phyloP scores from a whole-genome alignment of 1,139 yeast species.

The Spathaspora sp. region DNA sequence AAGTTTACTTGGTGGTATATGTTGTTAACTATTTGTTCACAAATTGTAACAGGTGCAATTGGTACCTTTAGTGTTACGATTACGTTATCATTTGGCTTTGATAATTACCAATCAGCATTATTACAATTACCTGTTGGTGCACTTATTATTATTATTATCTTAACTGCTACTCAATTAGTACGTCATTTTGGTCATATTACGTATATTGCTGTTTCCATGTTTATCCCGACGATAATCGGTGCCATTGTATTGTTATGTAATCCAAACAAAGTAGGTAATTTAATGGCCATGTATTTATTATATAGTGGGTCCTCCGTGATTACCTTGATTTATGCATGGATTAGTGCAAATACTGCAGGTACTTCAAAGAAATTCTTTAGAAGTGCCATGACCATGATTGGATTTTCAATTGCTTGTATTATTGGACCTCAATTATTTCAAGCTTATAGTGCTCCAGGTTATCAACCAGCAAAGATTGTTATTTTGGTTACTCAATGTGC shows the following conservation, averaged over 20 bases:
- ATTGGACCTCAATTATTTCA: slow-evolving; percentile 43
- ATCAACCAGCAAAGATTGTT: slow-evolving; percentile 36
- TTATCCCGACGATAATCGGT: slow-evolving; percentile 36
- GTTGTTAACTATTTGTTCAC: slow-evolving; percentile 32
- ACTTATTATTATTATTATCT: slow-evolving; percentile 33
- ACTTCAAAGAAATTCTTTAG: slow-evolving; percentile 32
- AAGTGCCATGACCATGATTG: slow-evolving; percentile 33
- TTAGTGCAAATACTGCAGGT: slow-evolving; percentile 37
- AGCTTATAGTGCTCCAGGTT: slow-evolving; percentile 25
- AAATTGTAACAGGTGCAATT: slow-evolving; percentile 43
- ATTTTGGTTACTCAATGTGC: slow-evolving; percentile 31
- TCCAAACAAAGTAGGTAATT: slow-evolving; percentile 29
- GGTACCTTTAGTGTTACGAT: slow-evolving; percentile 41
- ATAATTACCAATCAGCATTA: slow-evolving; percentile 31
- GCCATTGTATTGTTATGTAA: slow-evolving; percentile 32
- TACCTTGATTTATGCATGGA: slow-evolving; percentile 35
- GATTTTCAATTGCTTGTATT: slow-evolving; percentile 35
- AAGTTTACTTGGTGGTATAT: slow-evolving; percentile 39
- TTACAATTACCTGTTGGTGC: slow-evolving; percentile 43
- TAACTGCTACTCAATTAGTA: slow-evolving; percentile 31
- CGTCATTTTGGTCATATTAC: slow-evolving; percentile 26
- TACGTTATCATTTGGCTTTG: slow-evolving; percentile 37
- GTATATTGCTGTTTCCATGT: slow-evolving; percentile 28
- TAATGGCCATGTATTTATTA: slow-evolving; percentile 36
- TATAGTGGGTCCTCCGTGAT: slow-evolving; percentile 37